Conservation (phyloP, 164 flowering plant species). For the Nelumbo lutea region DNA sequence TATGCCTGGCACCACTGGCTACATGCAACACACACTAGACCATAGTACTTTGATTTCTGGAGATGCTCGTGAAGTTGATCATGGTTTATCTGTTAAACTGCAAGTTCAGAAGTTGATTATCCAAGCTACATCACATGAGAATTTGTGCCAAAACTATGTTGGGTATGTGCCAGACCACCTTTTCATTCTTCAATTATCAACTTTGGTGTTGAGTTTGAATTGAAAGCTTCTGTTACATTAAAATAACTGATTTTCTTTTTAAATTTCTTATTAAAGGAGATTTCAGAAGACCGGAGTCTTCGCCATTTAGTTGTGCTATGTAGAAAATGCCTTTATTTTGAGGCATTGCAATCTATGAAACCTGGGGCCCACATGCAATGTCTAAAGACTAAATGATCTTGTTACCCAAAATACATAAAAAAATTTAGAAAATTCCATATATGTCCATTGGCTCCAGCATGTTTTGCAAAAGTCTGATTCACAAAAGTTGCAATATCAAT, state of each 20-base stretch:
- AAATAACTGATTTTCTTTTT: background rate
- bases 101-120: conserved; percentile 88
- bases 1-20: conserved; percentile 28
- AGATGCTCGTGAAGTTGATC: conserved; percentile 86
- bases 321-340: background rate
- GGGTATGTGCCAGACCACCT: conserved; percentile 56
- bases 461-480: too few species aligned
- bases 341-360: too few species aligned
- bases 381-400: too few species aligned
- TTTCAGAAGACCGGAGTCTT: too few species aligned
- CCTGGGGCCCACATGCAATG: too few species aligned
- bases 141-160: conserved; percentile 93
- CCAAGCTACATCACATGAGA: conserved; percentile 91
- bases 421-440: too few species aligned
- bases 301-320: background rate
- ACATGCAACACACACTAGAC: conserved; percentile 57
- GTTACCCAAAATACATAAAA: too few species aligned
- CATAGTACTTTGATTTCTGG: conserved; percentile 53
- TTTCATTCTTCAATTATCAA: background rate
- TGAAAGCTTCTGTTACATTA: background rate
- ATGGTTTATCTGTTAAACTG: conserved; percentile 78
- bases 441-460: too few species aligned
- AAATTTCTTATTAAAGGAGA: too few species aligned
- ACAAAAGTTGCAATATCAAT: too few species aligned
- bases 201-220: background rate